Percentiles rank a stretch among this genome's conserved stretches.
These are phyloP conservation scores for Colletotrichum viniferum DNA, from an alignment of 2,329 filamentous ascomycete genomes.

Conservation along the genomic window DNA sequence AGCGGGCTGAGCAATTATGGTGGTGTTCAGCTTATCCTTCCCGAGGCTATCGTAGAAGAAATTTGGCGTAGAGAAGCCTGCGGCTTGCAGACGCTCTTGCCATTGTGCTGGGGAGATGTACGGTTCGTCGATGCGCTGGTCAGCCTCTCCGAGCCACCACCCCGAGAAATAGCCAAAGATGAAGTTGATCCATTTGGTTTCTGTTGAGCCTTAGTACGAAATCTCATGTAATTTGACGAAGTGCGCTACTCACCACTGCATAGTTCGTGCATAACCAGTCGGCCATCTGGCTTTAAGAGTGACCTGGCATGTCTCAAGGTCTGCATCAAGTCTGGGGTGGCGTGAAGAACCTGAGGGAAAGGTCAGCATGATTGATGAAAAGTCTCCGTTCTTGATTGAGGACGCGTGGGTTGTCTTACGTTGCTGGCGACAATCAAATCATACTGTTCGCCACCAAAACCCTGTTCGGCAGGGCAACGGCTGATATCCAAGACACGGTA, in stretches of 20 bases:
- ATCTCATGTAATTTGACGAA: fast-evolving
- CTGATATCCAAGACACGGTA: conserved; percentile 27
- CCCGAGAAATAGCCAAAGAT: conserved; percentile 32
- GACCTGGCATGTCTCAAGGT: not conserved
- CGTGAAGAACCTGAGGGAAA: not conserved
- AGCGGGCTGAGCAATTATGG: not conserved
- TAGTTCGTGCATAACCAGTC: conserved; percentile 6
- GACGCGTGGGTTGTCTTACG: not conserved
- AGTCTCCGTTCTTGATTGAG: not conserved
- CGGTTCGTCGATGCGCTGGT: conserved; percentile 29
- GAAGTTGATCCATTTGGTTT: conserved; percentile 30
- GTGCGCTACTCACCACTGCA: not conserved
- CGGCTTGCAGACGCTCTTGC: not conserved
- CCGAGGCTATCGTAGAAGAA: not conserved
- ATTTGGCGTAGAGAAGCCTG: not conserved
- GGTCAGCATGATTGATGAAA: not conserved
- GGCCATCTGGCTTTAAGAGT: not conserved
- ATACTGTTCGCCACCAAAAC: conserved; percentile 32
- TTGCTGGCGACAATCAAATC: conserved; percentile 44
- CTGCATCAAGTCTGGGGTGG: not conserved
- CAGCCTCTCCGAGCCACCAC: conserved; percentile 26
- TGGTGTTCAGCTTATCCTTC: not conserved
- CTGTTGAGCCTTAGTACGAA: not conserved
- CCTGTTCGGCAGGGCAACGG: conserved; percentile 32
- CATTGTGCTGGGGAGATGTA: conserved; percentile 20